Base-by-base conservation (phyloP, 176 grass and related monocot species). In the Tillandsia fasciculata region DNA sequence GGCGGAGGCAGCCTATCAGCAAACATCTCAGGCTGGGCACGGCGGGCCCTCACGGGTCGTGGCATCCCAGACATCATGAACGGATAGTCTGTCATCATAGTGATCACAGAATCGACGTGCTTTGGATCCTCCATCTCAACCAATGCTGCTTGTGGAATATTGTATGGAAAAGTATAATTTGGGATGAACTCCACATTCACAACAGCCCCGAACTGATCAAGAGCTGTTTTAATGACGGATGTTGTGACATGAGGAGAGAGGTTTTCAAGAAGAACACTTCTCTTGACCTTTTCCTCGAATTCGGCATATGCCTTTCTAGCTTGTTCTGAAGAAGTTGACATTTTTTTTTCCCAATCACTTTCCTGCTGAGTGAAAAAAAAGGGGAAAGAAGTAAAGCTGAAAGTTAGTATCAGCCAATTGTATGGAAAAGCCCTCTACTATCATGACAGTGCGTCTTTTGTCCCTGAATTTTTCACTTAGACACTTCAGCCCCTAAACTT, bases 21-120 rank as follows among this genome's bases (percentile, higher is more conserved):
- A 74, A 96, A 92, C 86, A 96, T 87, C 66, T 85, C 79, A 18
- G 71, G 53, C 15, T 73, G 76, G 27, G 93, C 93, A 50, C 0
- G 72, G 14, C 47, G 63, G 1, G 68, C 93, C 47, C 83, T 89
- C 27, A 92, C 76, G 64, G 89, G 89, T 20, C 89, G 81, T 26
- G 93, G 89, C 81, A 96, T 92, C 26, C 89, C 88, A 17, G 74
- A 78, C 11, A 96, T 76, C 86, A 92, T 92, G 66, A 92, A 96
- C 24, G 86, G 93, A 53, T 80, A 96, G 8, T 82, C 79, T 2
- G 54, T 51, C 66, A 96, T 79, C 75, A 82, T 67, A 12, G 22
- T 33, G 24, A 92, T 29, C 28, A 96, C 72, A 10, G 51, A 33
- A 2, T 61, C 78, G 9, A 78, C 79, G 50, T 89, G 82, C 7